These are phyloP conservation scores for Trichoderma harzianum DNA, from an alignment of 2,329 filamentous ascomycete species.

Conservation along the genomic window DNA sequence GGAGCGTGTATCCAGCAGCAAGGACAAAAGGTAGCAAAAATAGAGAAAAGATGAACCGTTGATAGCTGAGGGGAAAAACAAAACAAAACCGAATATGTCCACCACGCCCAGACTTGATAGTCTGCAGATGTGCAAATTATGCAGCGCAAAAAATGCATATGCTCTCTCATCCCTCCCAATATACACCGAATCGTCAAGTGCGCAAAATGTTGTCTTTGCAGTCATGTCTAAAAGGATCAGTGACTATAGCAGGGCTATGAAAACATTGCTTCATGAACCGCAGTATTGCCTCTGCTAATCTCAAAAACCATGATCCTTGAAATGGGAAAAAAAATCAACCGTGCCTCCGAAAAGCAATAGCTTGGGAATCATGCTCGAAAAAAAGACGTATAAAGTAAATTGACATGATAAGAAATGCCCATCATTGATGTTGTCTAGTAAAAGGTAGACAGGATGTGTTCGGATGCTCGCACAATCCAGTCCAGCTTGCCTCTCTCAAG, in stretches of 20 bases:
- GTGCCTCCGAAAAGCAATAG: slow-evolving; percentile 2
- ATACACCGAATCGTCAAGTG: slow-evolving; percentile 1
- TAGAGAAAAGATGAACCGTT: neutral
- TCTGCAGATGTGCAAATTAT: neutral
- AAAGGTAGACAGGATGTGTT: slow-evolving; percentile 36
- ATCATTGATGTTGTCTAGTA: slow-evolving; percentile 26
- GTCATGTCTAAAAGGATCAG: neutral
- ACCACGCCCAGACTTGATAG: neutral
- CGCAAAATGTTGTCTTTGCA: neutral
- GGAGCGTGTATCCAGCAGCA: slow-evolving; percentile 1
- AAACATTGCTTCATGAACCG: neutral
- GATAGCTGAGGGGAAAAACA: neutral
- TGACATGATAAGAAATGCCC: slow-evolving; percentile 13
- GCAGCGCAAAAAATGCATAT: neutral
- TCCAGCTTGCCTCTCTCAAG: slow-evolving; percentile 39
- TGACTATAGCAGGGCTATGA: neutral
- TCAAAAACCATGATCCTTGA: neutral
- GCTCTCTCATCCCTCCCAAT: neutral
- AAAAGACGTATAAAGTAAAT: neutral
- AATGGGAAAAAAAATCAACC: neutral
- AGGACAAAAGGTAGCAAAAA: neutral
- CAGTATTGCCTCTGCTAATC: neutral
- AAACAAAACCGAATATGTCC: neutral
- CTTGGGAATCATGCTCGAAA: slow-evolving; percentile 5
- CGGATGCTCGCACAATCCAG: slow-evolving; percentile 37